Evolutionary conservation across 2,329 filamentous ascomycete genomes (phyloP).

Genomic region (Hymenotorrendiella dingleyae): DNA sequence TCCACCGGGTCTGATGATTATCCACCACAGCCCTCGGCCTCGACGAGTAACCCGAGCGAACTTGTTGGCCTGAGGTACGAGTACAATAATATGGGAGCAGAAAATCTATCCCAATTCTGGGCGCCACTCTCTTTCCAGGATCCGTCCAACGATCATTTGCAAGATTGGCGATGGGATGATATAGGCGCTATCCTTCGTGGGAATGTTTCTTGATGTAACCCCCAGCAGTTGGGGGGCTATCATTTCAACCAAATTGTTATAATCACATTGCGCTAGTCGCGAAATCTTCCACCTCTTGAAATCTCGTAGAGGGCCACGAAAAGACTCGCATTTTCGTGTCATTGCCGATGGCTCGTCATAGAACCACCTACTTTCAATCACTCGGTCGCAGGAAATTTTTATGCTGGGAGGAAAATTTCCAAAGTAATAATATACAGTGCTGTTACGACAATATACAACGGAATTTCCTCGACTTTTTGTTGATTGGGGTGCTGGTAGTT

Average conservation of each 20-base stretch:
- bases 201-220: no score
- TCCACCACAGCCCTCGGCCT: not conserved
- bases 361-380: no score
- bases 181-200: constrained; percentile 8
- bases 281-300: no score
- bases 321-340: no score
- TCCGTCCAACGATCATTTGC: constrained; percentile 5
- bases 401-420: no score
- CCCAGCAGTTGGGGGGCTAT: no score
- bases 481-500: no score
- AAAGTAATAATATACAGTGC: not conserved
- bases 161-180: constrained; percentile 12
- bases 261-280: no score
- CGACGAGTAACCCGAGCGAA: not conserved
- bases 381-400: no score
- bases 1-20: not conserved
- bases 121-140: constrained; percentile 7
- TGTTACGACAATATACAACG: constrained; percentile 1
- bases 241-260: no score
- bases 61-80: not conserved
- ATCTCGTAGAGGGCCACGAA: no score
- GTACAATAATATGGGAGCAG: not conserved
- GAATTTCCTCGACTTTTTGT: not conserved
- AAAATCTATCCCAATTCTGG: constrained; percentile 7
- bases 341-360: no score